Base-by-base conservation (phyloP, 169 alveolate species). In the Perkinsus olseni region DNA sequence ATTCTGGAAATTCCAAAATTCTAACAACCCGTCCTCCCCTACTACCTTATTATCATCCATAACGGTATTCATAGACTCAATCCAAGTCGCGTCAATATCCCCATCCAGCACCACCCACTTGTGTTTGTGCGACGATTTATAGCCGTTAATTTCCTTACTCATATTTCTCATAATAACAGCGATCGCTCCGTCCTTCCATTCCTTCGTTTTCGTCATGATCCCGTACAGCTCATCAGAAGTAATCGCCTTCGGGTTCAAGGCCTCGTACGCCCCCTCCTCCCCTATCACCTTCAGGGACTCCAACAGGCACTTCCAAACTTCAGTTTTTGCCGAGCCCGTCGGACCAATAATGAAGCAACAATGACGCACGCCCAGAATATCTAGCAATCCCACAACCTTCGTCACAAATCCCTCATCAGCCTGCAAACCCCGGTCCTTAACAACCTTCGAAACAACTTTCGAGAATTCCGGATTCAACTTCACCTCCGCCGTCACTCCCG, bases 31-130 rank as follows among this genome's bases (percentile, higher is more conserved):
- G n/a, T n/a, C n/a, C n/a, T n/a, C n/a, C 1, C 17, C 34, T 0
- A 62, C 31, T 13, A 36, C 48, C 94, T 98, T 98, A 95, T 98
- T 98, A 95, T 98, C 99, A 94, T 98, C 99, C 99, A 98, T 97
- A 91, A 98, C 99, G 37, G 99, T 97, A 96, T 98, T 98, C 95
- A 97, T 96, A 39, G 98, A 96, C 95, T 98, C 99, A 93, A 98
- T 97, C 99, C 99, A 98, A 50, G 97, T 98, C 31, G 99, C 99
- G 95, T 98, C 99, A 82, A 98, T 97, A 95, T 98, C 99, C 51
- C 99, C 99, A 96, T 98, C 99, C 74, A 98, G 95, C 74, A 98
- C 96, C 93, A 97, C 95, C 98, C 99, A 97, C 93, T 98, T 97
- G 94, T 97, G 97, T 94, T 93, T 95, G 93, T 96, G 97, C 36